phyloP scores from a whole-genome alignment of 2,329 filamentous ascomycete genomes.

The Xylaria sp. region DNA sequence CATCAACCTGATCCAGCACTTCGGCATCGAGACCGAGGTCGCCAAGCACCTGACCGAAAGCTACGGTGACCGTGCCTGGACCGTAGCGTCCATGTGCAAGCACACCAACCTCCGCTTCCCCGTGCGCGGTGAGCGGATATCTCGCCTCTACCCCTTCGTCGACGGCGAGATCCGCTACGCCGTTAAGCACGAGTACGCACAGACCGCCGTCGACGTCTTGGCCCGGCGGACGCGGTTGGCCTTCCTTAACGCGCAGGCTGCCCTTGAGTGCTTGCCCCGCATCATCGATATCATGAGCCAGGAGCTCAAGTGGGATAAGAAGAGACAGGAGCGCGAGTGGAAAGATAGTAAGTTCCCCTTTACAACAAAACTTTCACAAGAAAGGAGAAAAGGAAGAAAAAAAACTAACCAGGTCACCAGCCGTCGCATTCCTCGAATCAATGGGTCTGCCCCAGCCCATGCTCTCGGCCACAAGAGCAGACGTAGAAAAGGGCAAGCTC shows the following conservation, averaged over 20 bases:
- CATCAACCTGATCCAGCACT: conserved; percentile 92
- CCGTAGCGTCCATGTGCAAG: conserved; percentile 72
- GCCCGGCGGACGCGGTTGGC: conserved; percentile 78
- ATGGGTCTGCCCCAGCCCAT: conserved; percentile 62
- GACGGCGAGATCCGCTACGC: conserved; percentile 90
- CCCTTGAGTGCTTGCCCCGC: conserved; percentile 75
- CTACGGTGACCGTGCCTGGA: conserved; percentile 91
- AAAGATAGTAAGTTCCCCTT: conserved; percentile 53
- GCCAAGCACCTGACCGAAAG: conserved; percentile 81
- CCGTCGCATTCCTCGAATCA: conserved; percentile 55
- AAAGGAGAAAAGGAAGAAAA: too few relatives aligned
- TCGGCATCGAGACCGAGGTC: conserved; percentile 84
- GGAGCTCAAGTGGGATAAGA: conserved; percentile 72
- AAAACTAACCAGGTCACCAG: conserved; percentile 30
- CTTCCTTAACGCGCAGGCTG: conserved; percentile 87
- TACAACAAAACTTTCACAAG: too few relatives aligned
- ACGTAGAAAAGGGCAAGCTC: conserved; percentile 57
- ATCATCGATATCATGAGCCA: conserved; percentile 87
- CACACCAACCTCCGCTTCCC: conserved; percentile 77
- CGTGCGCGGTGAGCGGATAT: conserved; percentile 73
- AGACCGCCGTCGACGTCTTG: conserved; percentile 83
- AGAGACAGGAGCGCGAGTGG: conserved; percentile 75
- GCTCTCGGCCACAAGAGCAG: conserved; percentile 51
- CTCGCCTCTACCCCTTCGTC: conserved; percentile 78
- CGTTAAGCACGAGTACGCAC: conserved; percentile 82